Conservation (phyloP, 2,329 filamentous ascomycete genomes). For the Eutypa lata region DNA sequence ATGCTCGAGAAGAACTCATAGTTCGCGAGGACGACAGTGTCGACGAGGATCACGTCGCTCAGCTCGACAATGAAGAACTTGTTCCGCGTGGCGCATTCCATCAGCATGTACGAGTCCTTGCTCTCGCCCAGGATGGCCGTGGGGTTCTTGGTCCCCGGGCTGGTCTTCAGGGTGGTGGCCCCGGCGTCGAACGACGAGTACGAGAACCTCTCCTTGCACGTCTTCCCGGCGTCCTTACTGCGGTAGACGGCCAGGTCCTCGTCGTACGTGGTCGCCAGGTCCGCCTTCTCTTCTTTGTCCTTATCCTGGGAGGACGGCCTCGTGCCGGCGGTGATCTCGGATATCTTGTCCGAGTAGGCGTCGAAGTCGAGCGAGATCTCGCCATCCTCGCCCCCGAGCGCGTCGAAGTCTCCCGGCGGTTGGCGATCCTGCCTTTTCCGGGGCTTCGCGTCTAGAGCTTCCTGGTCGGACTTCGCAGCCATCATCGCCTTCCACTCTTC, state of each 20-base stretch:
- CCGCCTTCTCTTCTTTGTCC: conserved; percentile 31
- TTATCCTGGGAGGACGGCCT: conserved; percentile 21
- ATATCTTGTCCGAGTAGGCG: conserved; percentile 43
- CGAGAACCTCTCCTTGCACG: conserved; percentile 96
- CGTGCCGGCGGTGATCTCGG: conserved; percentile 36
- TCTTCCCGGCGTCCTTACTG: conserved; percentile 92
- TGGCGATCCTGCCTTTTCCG: conserved; percentile 52
- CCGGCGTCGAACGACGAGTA: conserved; percentile 97
- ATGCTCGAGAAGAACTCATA: conserved; percentile 99
- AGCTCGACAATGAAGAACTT: conserved; percentile 95
- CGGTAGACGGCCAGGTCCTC: conserved; percentile 56
- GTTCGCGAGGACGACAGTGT: conserved; percentile 95
- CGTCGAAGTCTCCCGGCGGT: conserved; percentile 66
- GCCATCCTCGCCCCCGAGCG: conserved; percentile 79
- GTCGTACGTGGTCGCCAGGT: conserved; percentile 43
- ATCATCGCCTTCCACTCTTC: conserved; percentile 98
- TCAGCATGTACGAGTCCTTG: conserved; percentile 97
- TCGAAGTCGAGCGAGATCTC: conserved; percentile 69
- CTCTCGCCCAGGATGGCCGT: conserved; percentile 91
- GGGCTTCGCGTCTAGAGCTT: conserved; percentile 62
- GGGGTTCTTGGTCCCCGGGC: conserved; percentile 79
- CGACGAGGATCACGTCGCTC: conserved; percentile 81
- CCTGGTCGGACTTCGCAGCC: conserved; percentile 78
- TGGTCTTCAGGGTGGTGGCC: conserved; percentile 88
- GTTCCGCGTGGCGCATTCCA: conserved; percentile 80